Percentiles rank a stretch among this genome's conserved stretches.
phyloP scores from a whole-genome alignment of 75 land plant genomes.

The Selaginella moellendorffii region DNA sequence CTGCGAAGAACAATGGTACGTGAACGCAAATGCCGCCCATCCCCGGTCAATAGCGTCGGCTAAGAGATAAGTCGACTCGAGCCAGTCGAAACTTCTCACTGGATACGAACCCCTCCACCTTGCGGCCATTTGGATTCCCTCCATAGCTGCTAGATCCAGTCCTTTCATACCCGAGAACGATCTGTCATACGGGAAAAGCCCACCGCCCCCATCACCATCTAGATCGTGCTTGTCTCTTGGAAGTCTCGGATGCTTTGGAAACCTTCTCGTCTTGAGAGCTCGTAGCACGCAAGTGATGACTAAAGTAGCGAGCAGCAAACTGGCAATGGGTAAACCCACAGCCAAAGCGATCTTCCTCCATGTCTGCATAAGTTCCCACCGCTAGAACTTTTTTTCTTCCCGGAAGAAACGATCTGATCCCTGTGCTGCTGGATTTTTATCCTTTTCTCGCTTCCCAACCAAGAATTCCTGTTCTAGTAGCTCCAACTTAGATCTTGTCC shows the following conservation, averaged over 20 bases:
- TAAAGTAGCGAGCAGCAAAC: neutral
- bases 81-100: conserved; percentile 67
- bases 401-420: too few relatives aligned
- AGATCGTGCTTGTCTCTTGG: neutral
- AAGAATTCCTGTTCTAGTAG: too few relatives aligned
- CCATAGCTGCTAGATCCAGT: neutral
- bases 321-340: neutral
- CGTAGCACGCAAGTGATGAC: neutral
- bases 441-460: too few relatives aligned
- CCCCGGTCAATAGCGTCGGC: conserved; percentile 70
- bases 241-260: too few relatives aligned
- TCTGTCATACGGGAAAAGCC: neutral
- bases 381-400: too few relatives aligned
- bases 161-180: neutral
- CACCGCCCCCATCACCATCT: neutral
- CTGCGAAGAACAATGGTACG: conserved; percentile 12
- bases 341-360: neutral
- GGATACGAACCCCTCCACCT: too few relatives aligned
- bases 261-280: neutral
- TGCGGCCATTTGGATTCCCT: neutral
- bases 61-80: conserved; percentile 46
- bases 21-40: conserved; percentile 60
- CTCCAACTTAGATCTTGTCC: too few relatives aligned
- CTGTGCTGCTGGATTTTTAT: too few relatives aligned
- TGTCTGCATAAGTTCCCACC: too few relatives aligned